Evolutionary conservation across 2,329 filamentous ascomycete genomes (phyloP), one percentile per base, ranked within the genome.

Genomic region (Diaporthe vaccinii): DNA sequence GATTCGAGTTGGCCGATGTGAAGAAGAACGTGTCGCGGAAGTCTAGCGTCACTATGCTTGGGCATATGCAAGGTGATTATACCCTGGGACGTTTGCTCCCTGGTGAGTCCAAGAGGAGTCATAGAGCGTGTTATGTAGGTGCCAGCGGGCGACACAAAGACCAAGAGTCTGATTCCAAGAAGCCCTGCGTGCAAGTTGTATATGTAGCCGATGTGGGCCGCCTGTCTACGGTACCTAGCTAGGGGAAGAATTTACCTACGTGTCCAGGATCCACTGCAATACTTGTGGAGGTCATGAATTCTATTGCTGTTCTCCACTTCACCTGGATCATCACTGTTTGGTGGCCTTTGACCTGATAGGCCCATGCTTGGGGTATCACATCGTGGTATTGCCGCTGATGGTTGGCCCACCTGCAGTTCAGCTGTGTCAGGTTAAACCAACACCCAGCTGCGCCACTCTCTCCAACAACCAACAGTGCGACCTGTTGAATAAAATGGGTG

Each of bases 21-120:
- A 61, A 61, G 36, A 61, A 61, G 58, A 36, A 61, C 36, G 58
- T 41, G 58, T 61, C 58, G 34, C 22, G 58, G 22, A 61, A 61
- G 25, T 61, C 58, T 41, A 61, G 34, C 25, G 17, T 17, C 36
- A 44, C 36, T n/a, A 62, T 44, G 4, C 36, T 44, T 44, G 39
- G 58, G 36, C 12, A 62, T 39, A 44, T 28, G n/a, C 58, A 44
- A 44, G 14, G n/a, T 62, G 36, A 62, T 62, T 62, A 5, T 44
- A 44, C 14, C n/a, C 31, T 2, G 58, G 36, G n/a, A 44, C 3
- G 36, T 39, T 62, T 62, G 36, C 34, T 62, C 39, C 58, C 44
- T 62, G 39, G 17, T 3, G 36, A 44, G 58, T 62, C 14, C 58
- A 62, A 10, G 58, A 44, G n/a, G 44, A 7, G 58, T 41, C 22